Conservation (phyloP, 192 early-diverging fungal species). For the Coemansia javaensis region DNA sequence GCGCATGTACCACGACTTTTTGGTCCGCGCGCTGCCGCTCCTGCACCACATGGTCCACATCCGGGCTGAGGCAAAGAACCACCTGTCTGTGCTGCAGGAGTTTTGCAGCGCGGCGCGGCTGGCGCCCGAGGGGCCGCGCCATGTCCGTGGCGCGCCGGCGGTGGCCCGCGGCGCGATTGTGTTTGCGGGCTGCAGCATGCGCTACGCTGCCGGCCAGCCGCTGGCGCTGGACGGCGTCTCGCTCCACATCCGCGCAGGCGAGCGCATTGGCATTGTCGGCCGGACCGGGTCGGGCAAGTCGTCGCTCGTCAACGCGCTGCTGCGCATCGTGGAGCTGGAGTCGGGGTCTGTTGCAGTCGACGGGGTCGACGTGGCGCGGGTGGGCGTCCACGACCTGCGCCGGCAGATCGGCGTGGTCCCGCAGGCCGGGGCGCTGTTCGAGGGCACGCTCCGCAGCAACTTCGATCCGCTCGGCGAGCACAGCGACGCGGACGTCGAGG, state of each 20-base stretch:
- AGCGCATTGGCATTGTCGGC: slow-evolving; percentile 53
- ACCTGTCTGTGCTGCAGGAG: slow-evolving; percentile 9
- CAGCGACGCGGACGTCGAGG: slow-evolving; percentile 64
- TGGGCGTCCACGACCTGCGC: slow-evolving; percentile 73
- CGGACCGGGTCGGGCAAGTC: slow-evolving; percentile 74
- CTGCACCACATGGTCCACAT: slow-evolving; percentile 6
- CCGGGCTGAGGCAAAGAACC: slow-evolving; percentile 1
- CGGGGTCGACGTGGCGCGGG: slow-evolving; percentile 60
- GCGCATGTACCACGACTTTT: slow-evolving; percentile 14
- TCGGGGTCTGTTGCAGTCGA: slow-evolving; percentile 67
- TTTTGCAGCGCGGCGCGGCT: slow-evolving; percentile 6
- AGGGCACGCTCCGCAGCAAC: slow-evolving; percentile 64
- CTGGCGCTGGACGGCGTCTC: slow-evolving; percentile 48
- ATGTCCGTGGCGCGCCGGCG: neutral
- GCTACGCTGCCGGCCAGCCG: slow-evolving; percentile 7
- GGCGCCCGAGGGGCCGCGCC: slow-evolving; percentile 6
- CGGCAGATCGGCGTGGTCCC: slow-evolving; percentile 74
- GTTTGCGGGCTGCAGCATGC: slow-evolving; percentile 13
- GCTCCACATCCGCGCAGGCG: slow-evolving; percentile 36
- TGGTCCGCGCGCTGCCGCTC: slow-evolving; percentile 7
- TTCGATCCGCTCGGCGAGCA: slow-evolving; percentile 77
- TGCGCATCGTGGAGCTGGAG: slow-evolving; percentile 74
- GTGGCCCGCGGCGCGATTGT: slow-evolving; percentile 15
- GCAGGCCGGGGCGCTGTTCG: slow-evolving; percentile 56
- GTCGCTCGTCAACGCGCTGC: slow-evolving; percentile 66